phyloP scores from a whole-genome alignment of 202 grass and related monocot species.

The Panicum hallii region DNA sequence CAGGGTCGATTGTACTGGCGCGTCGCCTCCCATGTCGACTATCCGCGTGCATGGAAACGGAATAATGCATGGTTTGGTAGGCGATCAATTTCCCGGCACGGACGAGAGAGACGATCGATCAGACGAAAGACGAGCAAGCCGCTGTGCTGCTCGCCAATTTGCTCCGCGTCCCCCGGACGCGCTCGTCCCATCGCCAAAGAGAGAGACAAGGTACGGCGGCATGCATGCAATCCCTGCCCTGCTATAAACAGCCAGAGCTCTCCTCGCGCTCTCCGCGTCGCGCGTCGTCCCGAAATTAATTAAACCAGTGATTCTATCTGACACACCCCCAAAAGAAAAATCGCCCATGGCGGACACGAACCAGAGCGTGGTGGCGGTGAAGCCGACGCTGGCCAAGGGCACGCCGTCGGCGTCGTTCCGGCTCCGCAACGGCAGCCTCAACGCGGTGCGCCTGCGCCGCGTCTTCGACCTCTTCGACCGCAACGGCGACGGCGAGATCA shows the following conservation, averaged over 20 bases:
- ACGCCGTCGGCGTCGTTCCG: slow-evolving; percentile 73
- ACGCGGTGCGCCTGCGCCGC: slow-evolving; percentile 70
- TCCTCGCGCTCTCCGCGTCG: not conserved
- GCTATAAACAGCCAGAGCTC: slow-evolving; percentile 32
- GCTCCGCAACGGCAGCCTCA: slow-evolving; percentile 82
- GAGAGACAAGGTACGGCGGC: not conserved
- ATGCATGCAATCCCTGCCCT: no score
- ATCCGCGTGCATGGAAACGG: not conserved
- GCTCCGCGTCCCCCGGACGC: slow-evolving; percentile 37
- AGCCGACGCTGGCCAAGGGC: slow-evolving; percentile 36
- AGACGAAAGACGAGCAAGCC: not conserved
- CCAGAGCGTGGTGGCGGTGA: slow-evolving; percentile 30
- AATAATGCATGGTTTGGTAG: not conserved
- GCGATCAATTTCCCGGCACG: slow-evolving; percentile 4
- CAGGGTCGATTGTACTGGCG: no score
- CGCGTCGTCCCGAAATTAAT: not conserved
- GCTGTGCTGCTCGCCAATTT: no score
- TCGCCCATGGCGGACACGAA: not conserved
- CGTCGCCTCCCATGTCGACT: not conserved
- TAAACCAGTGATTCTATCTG: no score
- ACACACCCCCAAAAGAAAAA: no score
- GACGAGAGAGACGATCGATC: not conserved
- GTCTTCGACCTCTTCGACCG: slow-evolving; percentile 89
- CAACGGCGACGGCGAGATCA: slow-evolving; percentile 81
- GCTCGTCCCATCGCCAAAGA: not conserved